Base-by-base conservation (phyloP, 2,329 filamentous ascomycete species). In the Aureobasidium zeae region DNA sequence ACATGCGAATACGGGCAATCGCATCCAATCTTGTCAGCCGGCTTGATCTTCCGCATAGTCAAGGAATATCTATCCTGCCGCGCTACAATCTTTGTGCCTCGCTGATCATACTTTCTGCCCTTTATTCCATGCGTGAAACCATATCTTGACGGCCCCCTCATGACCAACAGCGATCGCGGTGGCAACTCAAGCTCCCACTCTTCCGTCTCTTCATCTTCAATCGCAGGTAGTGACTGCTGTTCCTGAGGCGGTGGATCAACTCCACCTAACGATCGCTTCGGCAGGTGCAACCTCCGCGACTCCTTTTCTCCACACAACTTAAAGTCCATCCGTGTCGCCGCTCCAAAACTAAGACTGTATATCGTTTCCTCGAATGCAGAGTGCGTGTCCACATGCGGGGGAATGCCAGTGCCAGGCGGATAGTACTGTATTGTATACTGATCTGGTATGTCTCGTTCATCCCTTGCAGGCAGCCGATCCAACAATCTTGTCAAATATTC, bases 361-460 rank as follows among this genome's bases (percentile, higher is more conserved):
- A 45, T 29, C 9, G 34, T 26, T 13, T 45, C 43, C 15, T 45
- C 43, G n/a, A 45, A 45, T 5, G 43, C 43, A 11, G 43, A 45
- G 10, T 45, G 43, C 21, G 43, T 45, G 29, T 45, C 43, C 2
- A 45, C 43, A n/a, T 45, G 43, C 13, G 43, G 43, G n/a, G 43
- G 43, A 11, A 45, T 45, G 9, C 43, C 43, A 2, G 43, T 39
- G 21, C 43, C 34, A 5, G 34, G 43, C 11, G 43, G 43, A 10
- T 45, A 45, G 13, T 39, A 35, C 22, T 45, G 43, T 20, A 45
- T 11, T 1, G 43, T 45, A 13, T 37, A 45, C 22, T 45, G 43
- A 17, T 45, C 43, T 4, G 43, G 34, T 1, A 45, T 34, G 13
- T 39, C 43, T 13, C 34, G 26, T 7, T 39, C 43, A 6, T 35